Conservation (phyloP, 2,329 filamentous ascomycete genomes). For the Fusarium sp. region DNA sequence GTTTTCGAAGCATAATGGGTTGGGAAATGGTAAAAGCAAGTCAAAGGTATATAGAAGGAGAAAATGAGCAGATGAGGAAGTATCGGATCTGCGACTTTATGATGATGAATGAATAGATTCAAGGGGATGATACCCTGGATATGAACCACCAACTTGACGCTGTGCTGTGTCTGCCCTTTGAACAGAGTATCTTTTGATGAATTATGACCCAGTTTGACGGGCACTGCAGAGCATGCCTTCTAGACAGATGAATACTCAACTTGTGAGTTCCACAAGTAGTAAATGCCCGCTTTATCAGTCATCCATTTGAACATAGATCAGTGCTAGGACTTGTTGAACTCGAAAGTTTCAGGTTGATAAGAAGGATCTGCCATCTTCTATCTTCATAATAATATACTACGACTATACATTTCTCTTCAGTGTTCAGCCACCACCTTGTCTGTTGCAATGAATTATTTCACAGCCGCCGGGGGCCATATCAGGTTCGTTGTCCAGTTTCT, state of each 20-base stretch:
- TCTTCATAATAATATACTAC: neutral
- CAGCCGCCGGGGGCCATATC: too few relatives aligned
- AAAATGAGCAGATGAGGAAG: slow-evolving; percentile 26
- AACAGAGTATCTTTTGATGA: neutral
- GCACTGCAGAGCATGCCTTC: neutral
- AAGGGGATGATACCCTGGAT: slow-evolving; percentile 36
- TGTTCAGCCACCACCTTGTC: neutral
- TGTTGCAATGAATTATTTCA: neutral
- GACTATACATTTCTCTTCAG: neutral
- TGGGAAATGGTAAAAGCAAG: slow-evolving; percentile 7
- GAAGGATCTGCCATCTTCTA: neutral
- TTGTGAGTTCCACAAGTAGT: neutral
- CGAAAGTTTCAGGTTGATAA: neutral
- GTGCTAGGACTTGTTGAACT: neutral
- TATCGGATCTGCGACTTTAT: slow-evolving; percentile 32
- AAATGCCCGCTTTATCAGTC: neutral
- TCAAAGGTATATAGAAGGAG: slow-evolving; percentile 20
- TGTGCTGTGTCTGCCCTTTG: neutral
- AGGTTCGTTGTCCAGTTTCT: neutral
- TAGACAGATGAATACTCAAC: neutral
- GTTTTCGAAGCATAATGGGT: slow-evolving; percentile 68
- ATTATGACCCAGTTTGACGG: too few relatives aligned
- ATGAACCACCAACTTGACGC: neutral
- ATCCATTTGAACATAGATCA: neutral
- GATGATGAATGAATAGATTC: slow-evolving; percentile 41